Evolutionary conservation across 2,329 filamentous ascomycete genomes (phyloP), one percentile per base, ranked within the genome.

Genomic region (Colletotrichum lini): DNA sequence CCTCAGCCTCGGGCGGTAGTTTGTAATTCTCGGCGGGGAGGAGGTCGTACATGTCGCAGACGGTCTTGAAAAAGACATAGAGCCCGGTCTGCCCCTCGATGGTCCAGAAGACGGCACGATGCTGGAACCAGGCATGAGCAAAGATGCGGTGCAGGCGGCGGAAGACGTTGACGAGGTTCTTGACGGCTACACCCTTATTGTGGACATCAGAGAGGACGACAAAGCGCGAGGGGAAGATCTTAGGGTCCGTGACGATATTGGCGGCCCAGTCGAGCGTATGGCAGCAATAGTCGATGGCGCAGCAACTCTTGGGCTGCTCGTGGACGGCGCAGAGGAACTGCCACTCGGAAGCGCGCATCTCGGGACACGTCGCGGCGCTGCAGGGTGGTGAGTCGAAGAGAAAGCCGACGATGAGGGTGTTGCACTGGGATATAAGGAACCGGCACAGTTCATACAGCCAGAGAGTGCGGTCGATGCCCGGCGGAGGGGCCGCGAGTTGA

Each of bases 261-360:
- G 94, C 95, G 3, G 96, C 96, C 94, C 96, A 98, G 84, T 99
- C 96, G 53, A 99, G 91, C 0, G 96, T 99, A 80, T 99, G 96
- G 81, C 96, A 98, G 87, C 95, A 98, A 84, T 99, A 99, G 83
- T 99, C 96, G 79, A 99, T 98, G 62, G 96, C 96, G 82, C 96
- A 98, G 85, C 96, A 99, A 77, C 93, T 94, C 84, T 98, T 98
- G 59, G 96, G 96, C 60, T 95, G 93, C 79, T 98, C 96, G 80
- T 99, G 96, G 3, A 98, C 96, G 61, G 96, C 96, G 84, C 96
- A 99, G 58, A 99, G 90, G 79, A 98, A 99, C 83, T 99, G 96
- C 96, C 96, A 99, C 85, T 99, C 96, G 40, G 94, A 96, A 2
- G 96, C 96, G 79, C 96, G 95, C 96, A 99, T 99, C 83, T 99